Evolutionary conservation across 1,284 basidiomycete genomes (phyloP), one percentile per base, ranked within the genome.

Genomic region (Grifola frondosa): DNA sequence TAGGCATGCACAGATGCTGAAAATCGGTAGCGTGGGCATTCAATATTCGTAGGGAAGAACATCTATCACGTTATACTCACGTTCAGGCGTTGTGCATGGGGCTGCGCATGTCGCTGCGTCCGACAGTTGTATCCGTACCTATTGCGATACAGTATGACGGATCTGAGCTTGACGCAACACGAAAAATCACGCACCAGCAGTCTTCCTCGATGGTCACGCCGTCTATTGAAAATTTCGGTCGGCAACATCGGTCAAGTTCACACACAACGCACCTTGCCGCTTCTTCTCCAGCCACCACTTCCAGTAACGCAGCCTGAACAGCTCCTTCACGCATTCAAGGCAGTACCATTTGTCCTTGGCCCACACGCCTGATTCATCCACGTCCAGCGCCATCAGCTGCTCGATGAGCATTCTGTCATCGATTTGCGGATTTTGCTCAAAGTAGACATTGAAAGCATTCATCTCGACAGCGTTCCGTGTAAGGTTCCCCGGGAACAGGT

Each of bases 111-210:
- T 4, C 48, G 44, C 52, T 62, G 59, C 15, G 63, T 65, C n/a
- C 63, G 55, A 34, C 63, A 65, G 29, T 61, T 58, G 29, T 58
- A 65, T 10, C 63, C 63, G 34, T 65, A 58, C 56, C 58, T 58
- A 22, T 16, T 23, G 19, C 19, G 3, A 10, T 10, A 13, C 9
- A 16, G 15, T 11, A 28, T 16, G 11, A n/a, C n/a, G 13, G 24
- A 12, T 10, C 5, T n/a, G 10, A n/a, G 20, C 24, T 16, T 24
- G 7, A 9, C 9, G 16, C 20, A 30, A 7, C 12, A 21, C 3
- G 0, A 15, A 13, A 10, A n/a, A 13, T 12, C 24, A 38, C 52
- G n/a, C 34, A 64, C 63, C 63, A 63, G 45, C 61, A 64, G 38
- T 60, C 56, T 4, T 56, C 52, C 16, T 44, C 30, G 5, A 44